phyloP scores from a whole-genome alignment of 805 yeast species.

The Pichia californica region DNA sequence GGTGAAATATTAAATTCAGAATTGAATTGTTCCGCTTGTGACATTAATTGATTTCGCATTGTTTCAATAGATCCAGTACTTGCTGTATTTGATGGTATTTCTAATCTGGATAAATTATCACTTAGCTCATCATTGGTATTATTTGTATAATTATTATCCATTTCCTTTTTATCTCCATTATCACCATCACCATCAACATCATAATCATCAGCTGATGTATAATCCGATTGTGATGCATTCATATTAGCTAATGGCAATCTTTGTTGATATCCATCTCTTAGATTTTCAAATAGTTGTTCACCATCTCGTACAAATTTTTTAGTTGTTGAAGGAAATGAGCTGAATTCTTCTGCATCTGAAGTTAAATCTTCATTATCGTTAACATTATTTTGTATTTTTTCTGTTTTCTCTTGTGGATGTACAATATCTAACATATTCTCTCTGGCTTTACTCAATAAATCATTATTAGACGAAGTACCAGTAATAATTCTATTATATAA shows the following conservation, averaged over 20 bases:
- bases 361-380: constrained; percentile 18
- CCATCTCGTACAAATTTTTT: constrained; percentile 22
- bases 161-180: background rate
- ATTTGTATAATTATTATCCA: background rate
- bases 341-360: constrained; percentile 25
- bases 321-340: constrained; percentile 18
- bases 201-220: constrained; percentile 18
- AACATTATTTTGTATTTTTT: background rate
- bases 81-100: too few species aligned
- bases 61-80: background rate
- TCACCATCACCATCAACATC: background rate
- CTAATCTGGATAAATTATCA: too few species aligned
- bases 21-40: background rate
- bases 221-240: constrained; percentile 18
- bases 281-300: constrained; percentile 21
- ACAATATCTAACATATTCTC: background rate
- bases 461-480: constrained; percentile 5
- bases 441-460: background rate
- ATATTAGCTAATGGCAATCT: constrained; percentile 7
- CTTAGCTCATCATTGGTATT: background rate
- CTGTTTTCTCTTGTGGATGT: background rate
- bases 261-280: constrained; percentile 17
- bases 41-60: constrained; percentile 2
- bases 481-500: constrained; percentile 8
- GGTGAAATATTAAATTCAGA: constrained; percentile 6